phyloP scores from a whole-genome alignment of 1,139 yeast species.

The Meyerozyma smithsonii region DNA sequence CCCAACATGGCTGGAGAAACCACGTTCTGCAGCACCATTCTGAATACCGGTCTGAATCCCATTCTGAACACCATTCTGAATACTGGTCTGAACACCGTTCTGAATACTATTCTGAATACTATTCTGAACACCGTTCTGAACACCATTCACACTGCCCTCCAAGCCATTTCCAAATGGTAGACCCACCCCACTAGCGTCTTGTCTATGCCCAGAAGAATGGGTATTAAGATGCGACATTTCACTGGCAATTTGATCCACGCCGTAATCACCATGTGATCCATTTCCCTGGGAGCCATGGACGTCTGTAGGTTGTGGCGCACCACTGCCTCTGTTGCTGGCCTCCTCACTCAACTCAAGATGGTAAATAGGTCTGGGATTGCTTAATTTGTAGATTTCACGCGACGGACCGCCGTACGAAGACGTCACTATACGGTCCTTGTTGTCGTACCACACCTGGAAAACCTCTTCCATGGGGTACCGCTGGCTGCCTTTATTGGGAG shows the following conservation, averaged over 20 bases:
- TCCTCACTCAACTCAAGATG: constrained; percentile 19
- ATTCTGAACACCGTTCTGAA: constrained; percentile 18
- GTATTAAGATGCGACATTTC: neutral
- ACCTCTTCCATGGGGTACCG: constrained; percentile 50
- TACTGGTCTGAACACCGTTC: constrained; percentile 13
- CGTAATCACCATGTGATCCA: neutral
- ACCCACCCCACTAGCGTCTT: neutral
- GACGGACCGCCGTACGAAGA: constrained; percentile 16
- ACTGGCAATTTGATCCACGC: neutral
- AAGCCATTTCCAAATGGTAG: neutral
- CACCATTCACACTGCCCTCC: too few species aligned
- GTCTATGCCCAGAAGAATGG: neutral
- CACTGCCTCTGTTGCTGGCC: neutral
- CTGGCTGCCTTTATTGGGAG: constrained; percentile 34
- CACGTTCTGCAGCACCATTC: neutral
- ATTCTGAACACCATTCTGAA: constrained; percentile 14
- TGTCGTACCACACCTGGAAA: constrained; percentile 47
- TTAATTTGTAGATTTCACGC: constrained; percentile 27
- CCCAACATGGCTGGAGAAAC: too few species aligned
- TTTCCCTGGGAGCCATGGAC: neutral
- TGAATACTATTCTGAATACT: constrained; percentile 16
- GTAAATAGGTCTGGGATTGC: constrained; percentile 30
- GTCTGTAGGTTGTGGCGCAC: neutral
- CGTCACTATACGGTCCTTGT: constrained; percentile 32
- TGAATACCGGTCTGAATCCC: neutral